Percentiles rank a stretch among this genome's conserved stretches.
Evolutionary conservation across 1,139 yeast genomes (phyloP).

Genomic region (Pichia sp.): DNA sequence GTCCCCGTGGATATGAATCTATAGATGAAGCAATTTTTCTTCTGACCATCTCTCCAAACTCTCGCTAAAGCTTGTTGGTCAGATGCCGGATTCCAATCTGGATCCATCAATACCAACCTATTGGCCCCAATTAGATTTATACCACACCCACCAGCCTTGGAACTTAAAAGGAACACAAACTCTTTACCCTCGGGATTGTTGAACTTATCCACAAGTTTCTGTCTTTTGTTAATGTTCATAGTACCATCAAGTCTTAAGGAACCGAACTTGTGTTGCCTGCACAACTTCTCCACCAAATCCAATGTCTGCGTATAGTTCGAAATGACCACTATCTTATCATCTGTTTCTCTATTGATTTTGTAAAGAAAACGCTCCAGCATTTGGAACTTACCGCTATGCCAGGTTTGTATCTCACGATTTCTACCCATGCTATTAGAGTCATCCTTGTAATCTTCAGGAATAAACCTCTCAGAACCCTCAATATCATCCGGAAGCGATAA

Average conservation of each 20-base stretch:
- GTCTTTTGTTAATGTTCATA: constrained; percentile 86
- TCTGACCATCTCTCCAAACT: constrained; percentile 99
- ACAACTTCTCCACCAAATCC: constrained; percentile 82
- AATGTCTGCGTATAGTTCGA: constrained; percentile 93
- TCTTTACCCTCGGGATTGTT: constrained; percentile 88
- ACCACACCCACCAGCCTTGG: constrained; percentile 99
- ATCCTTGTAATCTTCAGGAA: constrained; percentile 69
- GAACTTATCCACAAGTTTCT: constrained; percentile 82
- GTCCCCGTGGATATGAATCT: constrained; percentile 92
- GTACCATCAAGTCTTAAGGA: constrained; percentile 87
- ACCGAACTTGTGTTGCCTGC: constrained; percentile 70
- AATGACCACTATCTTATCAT: constrained; percentile 89
- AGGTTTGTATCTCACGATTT: constrained; percentile 51
- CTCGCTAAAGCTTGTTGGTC: constrained; percentile 98
- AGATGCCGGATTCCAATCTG: constrained; percentile 99
- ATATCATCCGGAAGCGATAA: constrained; percentile 70
- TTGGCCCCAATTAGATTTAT: constrained; percentile 95
- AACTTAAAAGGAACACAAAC: constrained; percentile 80
- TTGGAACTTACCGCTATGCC: constrained; percentile 56
- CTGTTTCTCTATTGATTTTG: constrained; percentile 69
- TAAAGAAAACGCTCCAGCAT: constrained; percentile 69
- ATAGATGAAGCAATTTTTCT: constrained; percentile 92
- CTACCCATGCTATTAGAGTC: constrained; percentile 32
- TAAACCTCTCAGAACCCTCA: constrained; percentile 53
- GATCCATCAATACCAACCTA: constrained; percentile 79